Evolutionary conservation across 257 asterid species (phyloP).

Genomic region (Solanum arcanum): DNA sequence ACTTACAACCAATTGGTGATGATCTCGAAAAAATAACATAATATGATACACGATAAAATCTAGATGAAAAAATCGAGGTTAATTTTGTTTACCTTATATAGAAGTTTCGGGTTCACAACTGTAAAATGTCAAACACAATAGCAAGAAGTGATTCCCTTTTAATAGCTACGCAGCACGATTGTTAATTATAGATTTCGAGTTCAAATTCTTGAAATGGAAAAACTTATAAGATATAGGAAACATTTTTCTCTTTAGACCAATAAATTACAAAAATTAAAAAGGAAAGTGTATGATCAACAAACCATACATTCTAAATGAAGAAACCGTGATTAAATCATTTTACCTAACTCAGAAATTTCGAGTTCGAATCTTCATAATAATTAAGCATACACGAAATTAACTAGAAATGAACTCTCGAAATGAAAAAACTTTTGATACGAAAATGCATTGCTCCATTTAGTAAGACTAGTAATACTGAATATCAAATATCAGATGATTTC

Average conservation of each 20-base stretch:
- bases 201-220: neutral
- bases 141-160: neutral
- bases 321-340: neutral
- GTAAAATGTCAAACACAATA: neutral
- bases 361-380: neutral
- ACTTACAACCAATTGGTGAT: neutral
- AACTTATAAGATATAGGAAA: neutral
- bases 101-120: neutral
- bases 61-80: neutral
- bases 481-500: neutral
- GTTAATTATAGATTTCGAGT: neutral
- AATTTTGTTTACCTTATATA: neutral
- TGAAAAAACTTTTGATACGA: neutral
- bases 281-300: neutral
- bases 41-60: neutral
- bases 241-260: neutral
- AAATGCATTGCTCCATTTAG: neutral
- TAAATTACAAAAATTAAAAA: neutral
- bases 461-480: neutral
- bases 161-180: neutral
- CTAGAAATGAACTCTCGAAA: neutral
- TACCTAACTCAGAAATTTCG: neutral
- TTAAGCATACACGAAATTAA: neutral
- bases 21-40: neutral
- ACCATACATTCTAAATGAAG: neutral